phyloP scores from a whole-genome alignment of 768 basidiomycete species.

The Agaricus sinodeliciosus region DNA sequence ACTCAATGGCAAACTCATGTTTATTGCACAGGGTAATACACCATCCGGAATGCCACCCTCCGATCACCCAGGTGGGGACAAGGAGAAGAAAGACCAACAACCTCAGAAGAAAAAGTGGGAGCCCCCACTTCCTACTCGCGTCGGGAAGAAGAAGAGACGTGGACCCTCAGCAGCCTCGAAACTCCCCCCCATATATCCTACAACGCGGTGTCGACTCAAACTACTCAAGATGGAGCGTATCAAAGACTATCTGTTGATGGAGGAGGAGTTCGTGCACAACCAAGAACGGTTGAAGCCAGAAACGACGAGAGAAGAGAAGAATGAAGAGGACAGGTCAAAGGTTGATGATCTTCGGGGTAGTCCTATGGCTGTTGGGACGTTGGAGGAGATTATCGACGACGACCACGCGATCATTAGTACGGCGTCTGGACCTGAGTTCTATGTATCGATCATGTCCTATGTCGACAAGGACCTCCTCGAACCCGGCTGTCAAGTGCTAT shows the following conservation, averaged over 20 bases:
- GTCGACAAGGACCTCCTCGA: constrained; percentile 98
- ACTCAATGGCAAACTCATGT: neutral
- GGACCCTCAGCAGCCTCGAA: constrained; percentile 91
- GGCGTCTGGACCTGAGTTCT: constrained; percentile 91
- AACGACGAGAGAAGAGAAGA: constrained; percentile 86
- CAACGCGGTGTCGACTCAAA: constrained; percentile 91
- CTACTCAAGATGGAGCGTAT: constrained; percentile 96
- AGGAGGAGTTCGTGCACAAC: constrained; percentile 92
- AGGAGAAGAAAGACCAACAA: constrained; percentile 40
- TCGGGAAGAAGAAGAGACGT: constrained; percentile 93
- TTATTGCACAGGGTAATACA: constrained; percentile 55
- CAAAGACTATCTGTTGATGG: constrained; percentile 94
- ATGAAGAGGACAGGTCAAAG: constrained; percentile 88
- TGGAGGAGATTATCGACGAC: constrained; percentile 98
- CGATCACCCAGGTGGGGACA: constrained; percentile 24
- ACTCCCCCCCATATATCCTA: constrained; percentile 89
- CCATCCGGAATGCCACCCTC: constrained; percentile 54
- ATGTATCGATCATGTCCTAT: constrained; percentile 95
- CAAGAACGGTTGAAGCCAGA: constrained; percentile 89
- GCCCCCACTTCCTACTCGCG: constrained; percentile 92
- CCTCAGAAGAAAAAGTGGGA: constrained; percentile 94
- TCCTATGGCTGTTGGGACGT: constrained; percentile 96
- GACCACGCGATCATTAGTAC: constrained; percentile 99
- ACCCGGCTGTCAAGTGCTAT: constrained; percentile 88
- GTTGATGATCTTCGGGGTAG: constrained; percentile 93